phyloP scores from a whole-genome alignment of 768 basidiomycete species.

The Glaciozyma martinii region DNA sequence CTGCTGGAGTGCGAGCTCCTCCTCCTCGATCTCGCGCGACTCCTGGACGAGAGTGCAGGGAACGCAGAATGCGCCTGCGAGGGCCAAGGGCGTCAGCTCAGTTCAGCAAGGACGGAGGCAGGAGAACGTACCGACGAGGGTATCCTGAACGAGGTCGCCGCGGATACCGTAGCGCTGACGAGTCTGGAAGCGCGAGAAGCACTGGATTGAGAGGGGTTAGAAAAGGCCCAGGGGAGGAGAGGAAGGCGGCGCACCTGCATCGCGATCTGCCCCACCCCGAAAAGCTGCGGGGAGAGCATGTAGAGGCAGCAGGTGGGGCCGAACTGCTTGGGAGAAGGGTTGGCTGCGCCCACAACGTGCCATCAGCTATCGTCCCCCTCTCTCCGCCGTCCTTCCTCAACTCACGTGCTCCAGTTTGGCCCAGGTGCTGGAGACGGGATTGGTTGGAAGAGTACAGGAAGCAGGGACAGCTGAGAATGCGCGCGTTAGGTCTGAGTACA shows the following conservation, averaged over 20 bases:
- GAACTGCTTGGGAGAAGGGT: constrained; percentile 5
- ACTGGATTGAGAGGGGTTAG: constrained; percentile 21
- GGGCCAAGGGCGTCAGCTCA: not conserved
- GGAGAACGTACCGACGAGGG: constrained; percentile 12
- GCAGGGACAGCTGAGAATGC: constrained; percentile 21
- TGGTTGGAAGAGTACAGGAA: constrained; percentile 15
- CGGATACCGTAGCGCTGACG: constrained; percentile 20
- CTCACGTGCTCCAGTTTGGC: constrained; percentile 14
- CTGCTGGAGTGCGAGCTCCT: constrained; percentile 14
- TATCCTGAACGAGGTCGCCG: constrained; percentile 21
- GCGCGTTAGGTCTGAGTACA: not conserved
- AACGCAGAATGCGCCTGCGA: constrained; percentile 11
- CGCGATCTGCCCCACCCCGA: not conserved
- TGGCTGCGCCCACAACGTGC: constrained; percentile 5
- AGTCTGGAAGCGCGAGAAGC: constrained; percentile 17
- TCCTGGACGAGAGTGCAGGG: constrained; percentile 29
- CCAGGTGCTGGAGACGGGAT: constrained; percentile 1
- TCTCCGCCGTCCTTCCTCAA: no score
- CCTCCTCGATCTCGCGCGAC: constrained; percentile 24
- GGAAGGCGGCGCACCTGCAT: not conserved
- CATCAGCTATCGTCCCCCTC: not conserved
- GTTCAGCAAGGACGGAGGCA: not conserved
- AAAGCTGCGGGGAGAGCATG: not conserved
- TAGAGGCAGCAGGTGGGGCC: constrained; percentile 23
- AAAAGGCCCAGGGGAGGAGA: constrained; percentile 7